Conservation (phyloP, 371 early-diverging fungal genomes). For the Mucor circinelloides region DNA sequence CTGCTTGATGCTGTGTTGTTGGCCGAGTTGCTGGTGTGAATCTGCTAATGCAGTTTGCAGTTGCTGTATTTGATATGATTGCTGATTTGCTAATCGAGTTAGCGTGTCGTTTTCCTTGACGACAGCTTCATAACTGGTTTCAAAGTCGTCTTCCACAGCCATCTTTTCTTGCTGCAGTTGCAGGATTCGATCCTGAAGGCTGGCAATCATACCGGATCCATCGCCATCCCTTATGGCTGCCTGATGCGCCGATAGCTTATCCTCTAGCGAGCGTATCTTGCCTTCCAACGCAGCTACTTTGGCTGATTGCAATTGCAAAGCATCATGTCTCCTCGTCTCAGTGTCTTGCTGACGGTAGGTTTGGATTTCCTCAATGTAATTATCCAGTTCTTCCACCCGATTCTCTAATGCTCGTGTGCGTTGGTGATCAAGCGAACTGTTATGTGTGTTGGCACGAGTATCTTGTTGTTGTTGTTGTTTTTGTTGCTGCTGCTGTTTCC, state of each 20-base stretch:
- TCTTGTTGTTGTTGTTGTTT: no score
- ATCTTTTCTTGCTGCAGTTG: slow-evolving; percentile 2
- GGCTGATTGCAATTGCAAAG: slow-evolving; percentile 1
- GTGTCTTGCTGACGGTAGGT: background rate
- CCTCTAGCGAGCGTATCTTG: background rate
- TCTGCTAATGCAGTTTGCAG: background rate
- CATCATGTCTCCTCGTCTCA: slow-evolving; percentile 2
- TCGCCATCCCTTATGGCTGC: slow-evolving; percentile 1
- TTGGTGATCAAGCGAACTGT: background rate
- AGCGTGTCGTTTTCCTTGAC: slow-evolving; percentile 11
- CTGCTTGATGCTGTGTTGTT: background rate
- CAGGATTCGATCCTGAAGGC: background rate
- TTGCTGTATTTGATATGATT: background rate
- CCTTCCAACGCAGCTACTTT: background rate
- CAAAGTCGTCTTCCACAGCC: background rate
- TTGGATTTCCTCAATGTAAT: slow-evolving; percentile 1
- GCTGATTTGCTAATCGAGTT: background rate
- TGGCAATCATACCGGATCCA: slow-evolving; percentile 4
- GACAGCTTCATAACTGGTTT: slow-evolving; percentile 8
- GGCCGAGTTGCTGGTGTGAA: background rate
- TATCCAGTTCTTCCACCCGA: slow-evolving; percentile 14
- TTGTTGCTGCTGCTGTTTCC: background rate
- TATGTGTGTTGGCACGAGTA: background rate
- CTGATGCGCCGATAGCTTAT: background rate
- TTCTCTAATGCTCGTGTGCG: slow-evolving; percentile 6